Base-by-base conservation (phyloP, 345 rosid species). In the Arabis hirsuta region DNA sequence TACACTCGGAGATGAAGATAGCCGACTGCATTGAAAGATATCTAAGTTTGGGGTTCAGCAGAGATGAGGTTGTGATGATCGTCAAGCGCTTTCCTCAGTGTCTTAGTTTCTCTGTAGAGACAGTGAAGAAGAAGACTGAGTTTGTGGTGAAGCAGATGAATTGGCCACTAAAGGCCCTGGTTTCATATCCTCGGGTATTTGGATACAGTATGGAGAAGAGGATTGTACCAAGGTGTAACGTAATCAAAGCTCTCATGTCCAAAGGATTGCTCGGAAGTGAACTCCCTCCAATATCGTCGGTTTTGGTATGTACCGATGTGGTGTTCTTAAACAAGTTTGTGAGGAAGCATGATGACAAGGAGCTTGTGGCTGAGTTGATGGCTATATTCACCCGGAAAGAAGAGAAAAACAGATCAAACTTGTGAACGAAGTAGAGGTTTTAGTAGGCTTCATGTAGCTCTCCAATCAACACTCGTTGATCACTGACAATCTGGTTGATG, bases 51-150 rank as follows among this genome's bases (percentile, higher is more conserved):
- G 66, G 73, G 7, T 58, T 69, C 36, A 69, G 31, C 2, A 60
- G 24, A 70, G 62, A 76, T 59, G 83, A 79, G 67, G 51, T 79
- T 38, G 31, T 12, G 3, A 7, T 12, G 19, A 45, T 72, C 13
- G 13, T 73, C 11, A 64, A 45, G 27, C 24, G 57, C 0, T 2
- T 8, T 26, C 50, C 77, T 36, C 7, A 4, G 46, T 64, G 45
- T 8, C 12, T 64, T 36, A 32, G 20, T 1, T 48, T 7, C 0
- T 64, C 69, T 34, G 8, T 8, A 6, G 69, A 34, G 56, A 3
- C 12, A 4, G 41, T 64, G 44, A 48, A 48, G 41, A 36, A 48
- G 45, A 64, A 64, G 45, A 48, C 24, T 47, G 56, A 47, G 31
- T 63, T 46, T 47, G 2, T 63, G 2, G 68, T 63, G 68, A 47